These are phyloP conservation scores for Pseudocercospora fuligena DNA, from an alignment of 2,329 filamentous ascomycete genomes.

Conservation along the genomic window DNA sequence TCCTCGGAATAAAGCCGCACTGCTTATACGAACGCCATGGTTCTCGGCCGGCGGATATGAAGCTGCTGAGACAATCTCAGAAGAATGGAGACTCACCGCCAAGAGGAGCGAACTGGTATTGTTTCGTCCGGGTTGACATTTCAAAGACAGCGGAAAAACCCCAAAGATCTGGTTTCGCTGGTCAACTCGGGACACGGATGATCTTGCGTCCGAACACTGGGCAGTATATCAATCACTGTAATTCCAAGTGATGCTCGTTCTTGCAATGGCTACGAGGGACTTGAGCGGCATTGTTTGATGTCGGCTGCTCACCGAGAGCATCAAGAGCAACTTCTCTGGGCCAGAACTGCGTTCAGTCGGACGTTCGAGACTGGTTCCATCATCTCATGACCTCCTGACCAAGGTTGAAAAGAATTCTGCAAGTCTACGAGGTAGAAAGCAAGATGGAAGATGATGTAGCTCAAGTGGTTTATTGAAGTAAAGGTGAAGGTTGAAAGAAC, in stretches of 20 bases:
- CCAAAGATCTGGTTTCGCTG: too few species aligned
- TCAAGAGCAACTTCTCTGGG: too few species aligned
- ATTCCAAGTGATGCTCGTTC: neutral
- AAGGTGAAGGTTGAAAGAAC: too few species aligned
- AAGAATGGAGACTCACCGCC: too few species aligned
- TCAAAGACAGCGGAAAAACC: too few species aligned
- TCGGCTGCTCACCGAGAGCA: too few species aligned
- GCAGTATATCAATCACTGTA: neutral
- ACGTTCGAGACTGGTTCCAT: neutral
- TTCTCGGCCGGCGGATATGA: neutral
- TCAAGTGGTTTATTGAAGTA: too few species aligned
- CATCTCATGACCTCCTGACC: neutral
- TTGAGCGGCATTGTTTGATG: too few species aligned
- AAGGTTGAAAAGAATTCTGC: neutral
- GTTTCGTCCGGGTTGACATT: too few species aligned
- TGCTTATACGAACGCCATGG: neutral
- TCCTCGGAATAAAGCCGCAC: constrained; percentile 7
- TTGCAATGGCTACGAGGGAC: neutral
- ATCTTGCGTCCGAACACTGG: neutral
- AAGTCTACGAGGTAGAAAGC: neutral
- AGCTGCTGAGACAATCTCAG: neutral
- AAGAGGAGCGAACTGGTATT: too few species aligned
- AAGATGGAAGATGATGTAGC: neutral
- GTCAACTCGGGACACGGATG: neutral
- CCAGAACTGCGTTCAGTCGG: neutral